Conservation (phyloP, 345 rosid species). For the Cardamine chenopodiifolia region DNA sequence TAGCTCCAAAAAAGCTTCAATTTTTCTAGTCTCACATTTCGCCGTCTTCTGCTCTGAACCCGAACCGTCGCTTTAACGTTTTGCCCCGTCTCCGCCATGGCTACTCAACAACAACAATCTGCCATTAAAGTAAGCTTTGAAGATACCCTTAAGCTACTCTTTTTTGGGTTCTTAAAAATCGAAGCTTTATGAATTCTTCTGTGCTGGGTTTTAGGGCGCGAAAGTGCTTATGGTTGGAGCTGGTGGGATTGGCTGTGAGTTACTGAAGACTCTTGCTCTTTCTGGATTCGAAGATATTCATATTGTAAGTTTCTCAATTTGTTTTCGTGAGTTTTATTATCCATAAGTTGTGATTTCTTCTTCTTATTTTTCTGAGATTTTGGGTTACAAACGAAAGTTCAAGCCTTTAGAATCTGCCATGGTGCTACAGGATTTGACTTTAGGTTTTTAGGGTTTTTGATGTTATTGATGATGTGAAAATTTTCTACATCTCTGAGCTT, state of each 20-base stretch:
- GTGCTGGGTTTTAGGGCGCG: conserved; percentile 60
- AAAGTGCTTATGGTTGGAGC: conserved; percentile 99
- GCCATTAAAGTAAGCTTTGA: conserved; percentile 58
- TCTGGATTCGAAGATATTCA: conserved; percentile 92
- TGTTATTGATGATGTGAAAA: not conserved
- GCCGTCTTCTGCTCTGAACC: conserved; percentile 28
- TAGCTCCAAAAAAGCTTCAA: not conserved
- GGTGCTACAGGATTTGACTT: not conserved
- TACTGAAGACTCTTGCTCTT: conserved; percentile 93
- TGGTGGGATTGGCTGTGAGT: conserved; percentile 98
- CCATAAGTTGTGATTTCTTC: not conserved
- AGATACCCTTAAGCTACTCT: not conserved
- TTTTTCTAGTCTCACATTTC: not conserved
- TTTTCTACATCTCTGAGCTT: not conserved
- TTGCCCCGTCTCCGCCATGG: conserved; percentile 47
- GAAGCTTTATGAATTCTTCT: conserved; percentile 17
- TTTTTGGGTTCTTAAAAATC: not conserved
- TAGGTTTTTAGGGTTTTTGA: not conserved
- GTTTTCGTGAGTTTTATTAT: not conserved
- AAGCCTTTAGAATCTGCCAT: not conserved
- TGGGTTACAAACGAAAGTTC: not conserved
- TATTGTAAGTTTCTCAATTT: conserved; percentile 63
- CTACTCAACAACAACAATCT: conserved; percentile 50
- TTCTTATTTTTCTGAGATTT: conserved; percentile 5
- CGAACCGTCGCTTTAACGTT: conserved; percentile 20